These are phyloP conservation scores for Fistulifera pelliculosa DNA, from an alignment of 108 stramenopile species.

Conservation along the genomic window DNA sequence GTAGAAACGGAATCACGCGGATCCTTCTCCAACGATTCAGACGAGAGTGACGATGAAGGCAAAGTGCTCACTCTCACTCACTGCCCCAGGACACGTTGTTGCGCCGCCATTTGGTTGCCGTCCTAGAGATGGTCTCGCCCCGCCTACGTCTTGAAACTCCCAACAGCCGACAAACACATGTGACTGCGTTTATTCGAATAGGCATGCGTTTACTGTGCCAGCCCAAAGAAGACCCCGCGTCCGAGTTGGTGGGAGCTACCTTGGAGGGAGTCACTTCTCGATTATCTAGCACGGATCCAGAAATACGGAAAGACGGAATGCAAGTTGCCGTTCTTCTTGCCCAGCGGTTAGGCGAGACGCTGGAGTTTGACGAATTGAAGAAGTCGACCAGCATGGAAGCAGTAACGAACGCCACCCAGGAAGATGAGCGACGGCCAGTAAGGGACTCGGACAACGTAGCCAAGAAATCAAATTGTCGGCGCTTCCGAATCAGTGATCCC, in stretches of 20 bases:
- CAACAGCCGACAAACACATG: background rate
- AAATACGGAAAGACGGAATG: slow-evolving; percentile 66
- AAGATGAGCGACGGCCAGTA: background rate
- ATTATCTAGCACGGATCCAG: slow-evolving; percentile 38
- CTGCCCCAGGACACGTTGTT: background rate
- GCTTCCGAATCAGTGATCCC: slow-evolving; percentile 20
- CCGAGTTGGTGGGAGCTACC: slow-evolving; percentile 14
- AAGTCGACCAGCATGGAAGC: background rate
- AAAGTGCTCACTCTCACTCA: too few relatives aligned
- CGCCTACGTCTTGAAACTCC: background rate
- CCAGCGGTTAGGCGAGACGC: slow-evolving; percentile 35
- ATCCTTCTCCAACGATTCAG: too few relatives aligned
- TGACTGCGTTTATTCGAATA: background rate
- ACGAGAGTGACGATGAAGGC: too few relatives aligned
- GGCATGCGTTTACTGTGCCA: background rate
- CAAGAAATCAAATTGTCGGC: slow-evolving; percentile 2
- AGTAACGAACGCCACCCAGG: background rate
- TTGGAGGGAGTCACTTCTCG: slow-evolving; percentile 61
- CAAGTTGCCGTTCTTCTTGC: slow-evolving; percentile 55
- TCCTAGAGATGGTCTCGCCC: background rate
- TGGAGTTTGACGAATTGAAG: slow-evolving; percentile 71
- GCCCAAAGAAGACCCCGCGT: background rate
- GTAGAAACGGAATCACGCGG: background rate
- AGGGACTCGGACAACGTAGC: background rate
- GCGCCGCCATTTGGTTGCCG: background rate